Conservation (phyloP, 768 basidiomycete genomes). For the Nidularia pulvinata region DNA sequence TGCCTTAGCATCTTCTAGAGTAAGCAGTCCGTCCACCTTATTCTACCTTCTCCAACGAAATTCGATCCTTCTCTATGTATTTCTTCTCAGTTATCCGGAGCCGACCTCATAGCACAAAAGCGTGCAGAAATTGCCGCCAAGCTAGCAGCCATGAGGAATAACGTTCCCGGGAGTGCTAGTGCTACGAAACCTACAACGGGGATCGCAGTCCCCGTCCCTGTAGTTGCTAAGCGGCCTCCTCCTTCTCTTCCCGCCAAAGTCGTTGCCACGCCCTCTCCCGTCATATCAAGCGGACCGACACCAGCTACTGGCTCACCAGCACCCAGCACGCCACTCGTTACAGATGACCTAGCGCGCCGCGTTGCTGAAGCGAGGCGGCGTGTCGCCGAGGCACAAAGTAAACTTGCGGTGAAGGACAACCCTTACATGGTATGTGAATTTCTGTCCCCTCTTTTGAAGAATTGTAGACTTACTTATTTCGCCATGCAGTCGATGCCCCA, state of each 20-base stretch:
- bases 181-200: conserved; percentile 8
- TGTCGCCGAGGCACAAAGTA: conserved; percentile 81
- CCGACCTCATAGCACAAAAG: conserved; percentile 80
- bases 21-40: conserved; percentile 27
- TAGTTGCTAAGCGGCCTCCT: conserved; percentile 29
- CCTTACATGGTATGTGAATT: conserved; percentile 77
- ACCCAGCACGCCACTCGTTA: conserved; percentile 38
- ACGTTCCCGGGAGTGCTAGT: conserved; percentile 19
- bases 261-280: conserved; percentile 30
- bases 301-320: conserved; percentile 30
- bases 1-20: conserved; percentile 28
- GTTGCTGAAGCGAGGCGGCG: conserved; percentile 87
- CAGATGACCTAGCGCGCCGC: conserved; percentile 66
- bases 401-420: conserved; percentile 75
- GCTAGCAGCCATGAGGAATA: conserved; percentile 70
- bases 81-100: conserved; percentile 39
- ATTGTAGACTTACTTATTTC: neutral
- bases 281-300: conserved; percentile 35
- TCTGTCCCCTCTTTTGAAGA: neutral
- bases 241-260: conserved; percentile 24
- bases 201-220: conserved; percentile 39
- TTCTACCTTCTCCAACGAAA: conserved; percentile 1
- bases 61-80: neutral
- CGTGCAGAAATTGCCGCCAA: conserved; percentile 86
- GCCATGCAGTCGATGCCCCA: conserved; percentile 48